Evolutionary conservation across 306 rosid genomes (phyloP).

Genomic region (Dryas alaskensis): DNA sequence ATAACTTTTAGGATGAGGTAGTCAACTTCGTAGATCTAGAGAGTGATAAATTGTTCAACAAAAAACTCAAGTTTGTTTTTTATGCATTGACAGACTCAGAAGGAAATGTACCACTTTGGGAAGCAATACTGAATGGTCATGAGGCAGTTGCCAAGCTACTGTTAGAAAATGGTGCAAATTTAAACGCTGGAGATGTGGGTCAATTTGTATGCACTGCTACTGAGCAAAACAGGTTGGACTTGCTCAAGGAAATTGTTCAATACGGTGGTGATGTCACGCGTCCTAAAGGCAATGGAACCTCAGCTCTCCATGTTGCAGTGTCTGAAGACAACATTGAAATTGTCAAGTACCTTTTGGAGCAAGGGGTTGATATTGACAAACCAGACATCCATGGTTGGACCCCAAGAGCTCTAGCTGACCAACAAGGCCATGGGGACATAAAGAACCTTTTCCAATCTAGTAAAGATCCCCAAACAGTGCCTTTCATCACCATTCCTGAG

Average conservation of each 20-base stretch:
- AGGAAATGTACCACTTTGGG: conserved; percentile 82
- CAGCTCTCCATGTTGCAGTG: conserved; percentile 83
- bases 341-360: conserved; percentile 57
- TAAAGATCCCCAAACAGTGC: conserved; percentile 37
- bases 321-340: conserved; percentile 59
- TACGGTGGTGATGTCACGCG: conserved; percentile 63
- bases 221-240: conserved; percentile 55
- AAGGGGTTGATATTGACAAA: conserved; percentile 64
- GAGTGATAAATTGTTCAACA: not conserved
- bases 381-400: conserved; percentile 67
- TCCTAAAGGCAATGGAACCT: conserved; percentile 41
- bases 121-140: conserved; percentile 63
- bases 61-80: not conserved
- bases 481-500: conserved; percentile 39
- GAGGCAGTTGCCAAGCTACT: conserved; percentile 50
- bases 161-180: conserved; percentile 59
- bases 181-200: conserved; percentile 55
- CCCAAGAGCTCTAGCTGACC: conserved; percentile 74
- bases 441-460: conserved; percentile 48
- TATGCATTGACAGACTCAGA: conserved; percentile 53
- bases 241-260: conserved; percentile 51
- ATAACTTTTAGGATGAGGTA: no score
- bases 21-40: no score
- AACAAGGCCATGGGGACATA: conserved; percentile 72
- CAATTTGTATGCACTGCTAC: conserved; percentile 62